Base-by-base conservation (phyloP, 2,329 filamentous ascomycete genomes). In the Blastomyces percursus region DNA sequence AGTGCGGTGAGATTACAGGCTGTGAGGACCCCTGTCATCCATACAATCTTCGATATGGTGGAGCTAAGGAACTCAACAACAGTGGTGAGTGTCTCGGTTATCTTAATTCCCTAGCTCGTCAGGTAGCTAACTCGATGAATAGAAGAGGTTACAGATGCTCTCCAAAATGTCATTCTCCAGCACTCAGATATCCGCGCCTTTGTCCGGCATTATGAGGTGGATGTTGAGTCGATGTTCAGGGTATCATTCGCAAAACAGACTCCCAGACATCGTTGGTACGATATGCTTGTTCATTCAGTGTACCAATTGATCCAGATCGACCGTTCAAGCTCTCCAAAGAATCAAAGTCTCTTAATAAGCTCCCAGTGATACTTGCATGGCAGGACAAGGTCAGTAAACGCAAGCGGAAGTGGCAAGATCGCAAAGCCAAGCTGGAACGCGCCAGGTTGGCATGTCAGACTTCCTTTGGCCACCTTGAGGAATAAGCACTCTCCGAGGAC, bases 11-110 rank as follows among this genome's bases (percentile, higher is more conserved):
- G 64, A 71, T 77, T 40, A 77, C 68, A 2, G 67, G 70, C 48
- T 73, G 75, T 66, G 60, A 60, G 12, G 64, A 73, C 60, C 66
- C 75, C 55, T 69, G 70, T 7, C 69, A 69, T 66, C 71, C 67
- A 14, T 76, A 77, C 64, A 63, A 55, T 32, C 70, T 77, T 24
- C 69, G 68, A 67, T 76, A 77, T 64, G 66, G 65, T 24, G 67
- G 56, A 67, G 71, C 71, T 19, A 76, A 77, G 63, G 72, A 67
- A 4, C 75, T 78, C 56, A 76, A 77, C 63, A 62, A 73, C 54
- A 76, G 73, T 62, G 38, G 71, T 77, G 67, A 71, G 72, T 71
- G 58, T 71, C 16, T 14, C 46, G n/a, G 35, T 44, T 19, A 30
- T n/a, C n/a, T n/a, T n/a, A n/a, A n/a, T n/a, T n/a, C n/a, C n/a